These are phyloP conservation scores for Penicillium fuscoglaucum DNA, from an alignment of 2,329 filamentous ascomycete genomes.

Conservation along the genomic window DNA sequence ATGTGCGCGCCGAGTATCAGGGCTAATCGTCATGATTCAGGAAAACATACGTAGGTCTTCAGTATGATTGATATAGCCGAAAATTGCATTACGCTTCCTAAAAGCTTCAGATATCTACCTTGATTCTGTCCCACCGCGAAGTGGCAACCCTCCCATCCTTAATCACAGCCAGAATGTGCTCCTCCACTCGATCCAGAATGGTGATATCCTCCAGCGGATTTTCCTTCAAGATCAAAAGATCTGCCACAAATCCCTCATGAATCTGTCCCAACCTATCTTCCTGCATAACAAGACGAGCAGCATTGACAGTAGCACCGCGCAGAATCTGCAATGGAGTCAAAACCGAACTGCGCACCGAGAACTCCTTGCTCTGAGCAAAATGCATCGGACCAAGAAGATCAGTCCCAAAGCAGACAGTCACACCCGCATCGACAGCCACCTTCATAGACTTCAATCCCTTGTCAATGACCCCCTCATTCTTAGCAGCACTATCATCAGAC, in stretches of 20 bases:
- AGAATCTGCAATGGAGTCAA: constrained; percentile 48
- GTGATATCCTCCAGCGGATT: constrained; percentile 59
- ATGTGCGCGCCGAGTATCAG: no score
- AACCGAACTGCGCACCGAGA: constrained; percentile 48
- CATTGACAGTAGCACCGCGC: constrained; percentile 54
- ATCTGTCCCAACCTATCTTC: constrained; percentile 53
- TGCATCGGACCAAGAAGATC: constrained; percentile 56
- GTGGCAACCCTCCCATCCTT: constrained; percentile 54
- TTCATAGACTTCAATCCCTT: constrained; percentile 50
- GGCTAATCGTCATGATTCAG: no score
- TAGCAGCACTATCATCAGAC: constrained; percentile 42
- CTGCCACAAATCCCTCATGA: constrained; percentile 53
- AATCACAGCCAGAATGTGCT: constrained; percentile 52
- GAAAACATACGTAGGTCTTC: no score
- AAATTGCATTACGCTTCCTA: neutral
- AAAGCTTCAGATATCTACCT: neutral
- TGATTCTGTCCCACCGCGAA: constrained; percentile 5
- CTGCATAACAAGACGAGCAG: constrained; percentile 52
- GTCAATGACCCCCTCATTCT: constrained; percentile 54
- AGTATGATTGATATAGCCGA: neutral
- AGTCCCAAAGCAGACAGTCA: constrained; percentile 58
- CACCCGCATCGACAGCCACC: constrained; percentile 54
- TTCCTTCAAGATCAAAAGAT: constrained; percentile 53
- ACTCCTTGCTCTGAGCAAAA: constrained; percentile 53
- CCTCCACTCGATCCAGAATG: constrained; percentile 51